Conservation (phyloP, 1,284 basidiomycete species). For the Cutaneotrichosporon cyanovorans region DNA sequence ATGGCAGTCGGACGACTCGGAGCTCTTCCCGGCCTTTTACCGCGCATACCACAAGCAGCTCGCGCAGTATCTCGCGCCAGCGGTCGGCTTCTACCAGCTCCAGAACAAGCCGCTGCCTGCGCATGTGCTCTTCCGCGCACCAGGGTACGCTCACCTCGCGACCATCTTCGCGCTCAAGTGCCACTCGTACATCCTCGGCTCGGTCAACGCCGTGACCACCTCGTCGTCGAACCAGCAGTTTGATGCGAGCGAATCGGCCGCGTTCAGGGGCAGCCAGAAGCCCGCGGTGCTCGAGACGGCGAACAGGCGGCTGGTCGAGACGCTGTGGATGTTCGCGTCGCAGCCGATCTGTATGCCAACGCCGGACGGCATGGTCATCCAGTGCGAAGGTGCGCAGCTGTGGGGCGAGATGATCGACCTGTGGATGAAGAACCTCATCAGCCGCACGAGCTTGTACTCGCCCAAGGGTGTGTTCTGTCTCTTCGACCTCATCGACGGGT, state of each 20-base stretch:
- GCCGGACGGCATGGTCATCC: constrained; percentile 26
- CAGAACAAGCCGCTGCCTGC: constrained; percentile 36
- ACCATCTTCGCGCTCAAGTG: constrained; percentile 46
- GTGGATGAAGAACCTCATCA: constrained; percentile 47
- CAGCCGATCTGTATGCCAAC: constrained; percentile 32
- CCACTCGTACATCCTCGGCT: constrained; percentile 48
- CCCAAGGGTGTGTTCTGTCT: constrained; percentile 49
- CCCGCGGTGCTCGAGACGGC: constrained; percentile 50
- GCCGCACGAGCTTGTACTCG: constrained; percentile 49
- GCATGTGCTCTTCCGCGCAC: constrained; percentile 43
- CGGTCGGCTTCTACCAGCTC: constrained; percentile 35
- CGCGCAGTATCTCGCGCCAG: constrained; percentile 44
- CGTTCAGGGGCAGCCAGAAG: constrained; percentile 48
- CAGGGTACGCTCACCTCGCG: constrained; percentile 48
- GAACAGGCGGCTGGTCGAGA: constrained; percentile 48
- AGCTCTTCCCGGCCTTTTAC: constrained; percentile 52
- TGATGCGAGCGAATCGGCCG: constrained; percentile 49
- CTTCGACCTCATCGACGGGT: constrained; percentile 45
- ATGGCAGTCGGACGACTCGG: constrained; percentile 50
- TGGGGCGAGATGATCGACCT: constrained; percentile 48
- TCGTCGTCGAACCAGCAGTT: constrained; percentile 44
- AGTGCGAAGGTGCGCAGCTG: constrained; percentile 42
- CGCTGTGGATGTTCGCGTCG: constrained; percentile 46
- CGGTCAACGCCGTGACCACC: constrained; percentile 47
- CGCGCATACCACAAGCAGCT: constrained; percentile 51